phyloP scores from a whole-genome alignment of 2,329 filamentous ascomycete genomes.

The Sordariomycetes sp. region DNA sequence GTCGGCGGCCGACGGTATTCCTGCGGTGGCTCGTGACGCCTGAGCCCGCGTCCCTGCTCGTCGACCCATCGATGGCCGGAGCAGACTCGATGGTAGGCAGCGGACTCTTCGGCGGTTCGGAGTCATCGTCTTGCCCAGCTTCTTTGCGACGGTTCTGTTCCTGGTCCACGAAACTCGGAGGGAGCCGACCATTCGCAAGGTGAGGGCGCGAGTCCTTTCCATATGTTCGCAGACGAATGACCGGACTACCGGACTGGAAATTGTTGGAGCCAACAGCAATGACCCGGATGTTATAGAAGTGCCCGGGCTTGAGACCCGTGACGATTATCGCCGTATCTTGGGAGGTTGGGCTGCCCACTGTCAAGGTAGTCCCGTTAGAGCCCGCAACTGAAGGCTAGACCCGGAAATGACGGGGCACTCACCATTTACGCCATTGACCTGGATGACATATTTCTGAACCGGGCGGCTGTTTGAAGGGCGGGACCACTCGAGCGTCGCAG shows the following conservation, averaged over 20 bases:
- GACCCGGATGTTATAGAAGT: constrained; percentile 88
- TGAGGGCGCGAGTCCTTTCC: constrained; percentile 53
- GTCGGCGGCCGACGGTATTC: constrained; percentile 59
- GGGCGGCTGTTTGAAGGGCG: constrained; percentile 53
- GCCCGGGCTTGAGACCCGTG: constrained; percentile 72
- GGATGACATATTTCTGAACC: constrained; percentile 80
- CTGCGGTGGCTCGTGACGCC: constrained; percentile 22
- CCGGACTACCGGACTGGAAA: constrained; percentile 80
- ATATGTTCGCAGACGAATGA: constrained; percentile 75
- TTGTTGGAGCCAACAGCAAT: constrained; percentile 85
- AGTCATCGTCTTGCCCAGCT: constrained; percentile 31
- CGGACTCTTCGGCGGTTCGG: constrained; percentile 35
- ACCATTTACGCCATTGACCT: constrained; percentile 90
- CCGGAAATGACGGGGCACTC: constrained; percentile 18
- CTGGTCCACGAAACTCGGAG: constrained; percentile 43
- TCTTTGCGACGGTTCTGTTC: constrained; percentile 29
- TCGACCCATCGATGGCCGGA: constrained; percentile 49
- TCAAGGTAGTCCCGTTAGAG: background rate
- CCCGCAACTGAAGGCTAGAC: background rate
- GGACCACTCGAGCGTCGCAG: constrained; percentile 86
- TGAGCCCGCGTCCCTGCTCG: constrained; percentile 54
- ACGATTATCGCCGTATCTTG: constrained; percentile 73
- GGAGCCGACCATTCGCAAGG: constrained; percentile 43
- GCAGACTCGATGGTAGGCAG: constrained; percentile 51
- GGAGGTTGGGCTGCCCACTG: constrained; percentile 73